These are phyloP conservation scores for Xylaria sp. DNA, from an alignment of 2,329 filamentous ascomycete genomes.

Conservation along the genomic window DNA sequence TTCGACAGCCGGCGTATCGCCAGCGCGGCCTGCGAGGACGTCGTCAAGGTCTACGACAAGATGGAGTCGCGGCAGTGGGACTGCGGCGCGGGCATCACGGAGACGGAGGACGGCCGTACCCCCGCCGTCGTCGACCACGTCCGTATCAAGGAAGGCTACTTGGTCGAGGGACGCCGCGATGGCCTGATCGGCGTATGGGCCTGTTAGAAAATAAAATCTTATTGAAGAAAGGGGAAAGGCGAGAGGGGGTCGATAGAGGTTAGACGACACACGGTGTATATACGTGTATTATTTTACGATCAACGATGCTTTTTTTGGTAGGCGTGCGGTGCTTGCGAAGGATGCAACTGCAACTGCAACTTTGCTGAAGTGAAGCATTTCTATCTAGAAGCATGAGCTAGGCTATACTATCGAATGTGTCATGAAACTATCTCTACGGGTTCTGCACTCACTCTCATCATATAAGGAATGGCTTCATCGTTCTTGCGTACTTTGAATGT, in stretches of 20 bases:
- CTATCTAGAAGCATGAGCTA: neutral
- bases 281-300: conserved; percentile 3
- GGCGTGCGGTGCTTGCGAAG: neutral
- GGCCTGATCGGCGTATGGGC: conserved; percentile 90
- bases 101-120: conserved; percentile 72
- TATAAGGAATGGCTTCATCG: neutral
- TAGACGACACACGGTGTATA: neutral
- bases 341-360: neutral
- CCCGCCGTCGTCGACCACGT: conserved; percentile 84
- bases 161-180: conserved; percentile 89
- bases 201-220: conserved; percentile 37
- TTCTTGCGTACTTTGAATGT: too few relatives aligned
- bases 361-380: neutral
- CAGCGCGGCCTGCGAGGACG: conserved; percentile 87
- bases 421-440: neutral
- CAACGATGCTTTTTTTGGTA: neutral
- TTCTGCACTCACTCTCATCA: neutral
- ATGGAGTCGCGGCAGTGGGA: conserved; percentile 96
- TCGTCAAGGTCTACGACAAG: conserved; percentile 99
- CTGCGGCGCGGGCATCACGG: conserved; percentile 83
- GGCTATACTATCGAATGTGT: neutral
- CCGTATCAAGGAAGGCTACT: conserved; percentile 90
- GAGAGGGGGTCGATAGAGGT: neutral
- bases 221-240: neutral
- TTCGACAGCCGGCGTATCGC: conserved; percentile 93